Evolutionary conservation across 495 filamentous ascomycete genomes (phyloP).

Genomic region (Thozetella sp.): DNA sequence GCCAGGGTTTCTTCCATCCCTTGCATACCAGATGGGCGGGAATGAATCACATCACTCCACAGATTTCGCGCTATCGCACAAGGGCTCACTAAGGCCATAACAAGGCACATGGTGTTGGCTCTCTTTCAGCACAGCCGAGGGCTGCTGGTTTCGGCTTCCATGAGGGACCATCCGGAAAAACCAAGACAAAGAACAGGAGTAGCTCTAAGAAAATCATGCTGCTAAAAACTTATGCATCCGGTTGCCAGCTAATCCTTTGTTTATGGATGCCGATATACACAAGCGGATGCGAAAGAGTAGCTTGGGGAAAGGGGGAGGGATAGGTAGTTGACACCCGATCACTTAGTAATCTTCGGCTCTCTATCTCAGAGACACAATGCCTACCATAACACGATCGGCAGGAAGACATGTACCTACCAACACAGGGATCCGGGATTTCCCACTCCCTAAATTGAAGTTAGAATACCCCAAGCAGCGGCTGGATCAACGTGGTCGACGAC

Average conservation of each 20-base stretch:
- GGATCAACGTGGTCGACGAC: background rate
- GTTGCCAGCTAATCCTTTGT: background rate
- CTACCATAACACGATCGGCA: too few relatives aligned
- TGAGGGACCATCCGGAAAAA: background rate
- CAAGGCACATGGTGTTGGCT: background rate
- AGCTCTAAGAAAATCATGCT: background rate
- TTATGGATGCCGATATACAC: background rate
- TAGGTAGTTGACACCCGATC: background rate
- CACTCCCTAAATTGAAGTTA: too few relatives aligned
- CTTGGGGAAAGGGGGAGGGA: background rate
- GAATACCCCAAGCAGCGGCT: too few relatives aligned
- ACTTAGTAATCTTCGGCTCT: too few relatives aligned
- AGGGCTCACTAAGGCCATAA: background rate
- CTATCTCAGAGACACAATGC: too few relatives aligned
- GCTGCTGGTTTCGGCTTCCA: background rate
- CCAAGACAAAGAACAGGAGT: background rate
- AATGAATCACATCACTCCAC: background rate
- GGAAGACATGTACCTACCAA: too few relatives aligned
- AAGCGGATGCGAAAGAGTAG: too few relatives aligned
- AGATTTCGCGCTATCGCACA: background rate
- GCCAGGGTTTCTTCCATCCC: background rate
- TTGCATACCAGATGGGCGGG: background rate
- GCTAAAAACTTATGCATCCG: background rate
- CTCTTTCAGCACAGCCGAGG: background rate
- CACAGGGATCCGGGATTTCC: too few relatives aligned